Base-by-base conservation (phyloP, 495 filamentous ascomycete genomes). In the Pyrenula massariospora region DNA sequence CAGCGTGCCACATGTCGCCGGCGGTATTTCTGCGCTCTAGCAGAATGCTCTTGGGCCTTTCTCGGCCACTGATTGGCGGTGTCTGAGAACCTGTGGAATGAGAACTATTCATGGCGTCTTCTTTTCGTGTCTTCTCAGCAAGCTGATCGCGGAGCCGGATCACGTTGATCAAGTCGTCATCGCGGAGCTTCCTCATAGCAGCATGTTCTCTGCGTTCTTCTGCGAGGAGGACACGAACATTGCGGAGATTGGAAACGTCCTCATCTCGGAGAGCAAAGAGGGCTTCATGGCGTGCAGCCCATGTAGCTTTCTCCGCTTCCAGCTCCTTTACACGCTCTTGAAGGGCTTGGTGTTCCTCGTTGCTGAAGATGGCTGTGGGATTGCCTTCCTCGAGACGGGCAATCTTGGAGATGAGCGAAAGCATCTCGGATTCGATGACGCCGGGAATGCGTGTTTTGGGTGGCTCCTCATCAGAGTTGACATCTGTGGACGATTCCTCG, bases 201-300 rank as follows among this genome's bases (percentile, higher is more conserved):
- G 61, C 66, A 48, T 66, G 64, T 15, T 63, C 60, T 3, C 63
- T 56, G 5, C 66, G 64, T 24, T 64, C 63, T 52, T 68, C 60
- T 19, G 66, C 66, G 5, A 68, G 62, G 20, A 68, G 58, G 23
- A 59, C 59, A 2, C 66, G 62, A 47, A 67, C 59, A 53, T 62
- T 63, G 56, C 66, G 65, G 53, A 64, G 61, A 57, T 67, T 69
- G 24, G 60, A 56, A 2, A 69, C 62, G 51, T 69, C 66, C 55
- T 69, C 66, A 50, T 69, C 66, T 22, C 66, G 59, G 10, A 69
- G 63, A 3, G 65, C 61, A 42, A 54, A 69, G 22, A 69, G 54
- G n/a, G 66, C 61, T 62, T 69, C 65, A 21, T 66, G 61, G 0
- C 65, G 63, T 22, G 60, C 62, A 5, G 52, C 25, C 59, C 63